Evolutionary conservation across 2,329 filamentous ascomycete species (phyloP), one percentile per base, ranked within the genome.

Genomic region (Beauveria brongniartii): DNA sequence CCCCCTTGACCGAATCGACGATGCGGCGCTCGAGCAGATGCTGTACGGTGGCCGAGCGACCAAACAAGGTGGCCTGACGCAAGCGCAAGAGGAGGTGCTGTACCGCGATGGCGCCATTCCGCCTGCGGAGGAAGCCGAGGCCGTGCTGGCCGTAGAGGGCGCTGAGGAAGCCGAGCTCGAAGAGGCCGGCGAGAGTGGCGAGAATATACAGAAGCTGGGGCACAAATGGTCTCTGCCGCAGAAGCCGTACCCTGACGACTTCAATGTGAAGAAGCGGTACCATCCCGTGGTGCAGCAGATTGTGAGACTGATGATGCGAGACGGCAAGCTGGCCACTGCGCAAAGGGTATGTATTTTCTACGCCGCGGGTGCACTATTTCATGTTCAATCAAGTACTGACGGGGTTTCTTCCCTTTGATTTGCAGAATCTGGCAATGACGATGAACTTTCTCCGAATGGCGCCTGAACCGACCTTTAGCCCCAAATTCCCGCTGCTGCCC

Each of bases 281-380:
- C 89, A 97, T 71, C 85, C 90, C 1, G 81, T 97, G 8, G 80
- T 97, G 53, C 80, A 88, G 65, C 94, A 97, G 77, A 81, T 97
- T 68, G 96, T 92, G 20, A 92, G 92, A 72, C 80, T 96, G 67
- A 76, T 99, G 65, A 99, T 97, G 93, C 80, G 81, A 68, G 84
- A 97, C 74, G 94, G 94, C 67, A 95, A 97, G 79, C 84, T 96
- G 72, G 89, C 88, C 70, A 82, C 84, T 73, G 94, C 94, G n/a
- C 91, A 99, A 74, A 86, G 87, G 78, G 92, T 96, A 81, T 62
- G 84, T 71, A 5, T 43, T 1, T 18, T 47, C 9, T 22, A 8
- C 26, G 30, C 22, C 52, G 16, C 24, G 26, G 41, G 2, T 10
- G n/a, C 34, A 18, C 14, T 5, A 14, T 58, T 8, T 34, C 6